Percentiles rank a stretch among this genome's conserved stretches.
Conservation (phyloP, 768 basidiomycete species). For the Russula ochroleuca region DNA sequence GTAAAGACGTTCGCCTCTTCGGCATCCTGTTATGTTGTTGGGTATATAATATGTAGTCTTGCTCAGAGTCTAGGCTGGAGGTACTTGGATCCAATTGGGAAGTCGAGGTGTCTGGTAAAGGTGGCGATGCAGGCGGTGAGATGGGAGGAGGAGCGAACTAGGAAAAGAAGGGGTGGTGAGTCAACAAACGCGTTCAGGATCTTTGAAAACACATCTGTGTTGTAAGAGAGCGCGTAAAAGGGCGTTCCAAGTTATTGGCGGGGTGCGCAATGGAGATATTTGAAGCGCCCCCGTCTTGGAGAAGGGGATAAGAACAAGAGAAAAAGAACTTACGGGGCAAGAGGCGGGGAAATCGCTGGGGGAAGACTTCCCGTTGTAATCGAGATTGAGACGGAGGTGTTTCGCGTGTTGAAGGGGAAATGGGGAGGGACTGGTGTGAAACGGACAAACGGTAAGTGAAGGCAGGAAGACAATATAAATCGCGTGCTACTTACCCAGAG, state of each 20-base stretch:
- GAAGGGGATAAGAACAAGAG: neutral
- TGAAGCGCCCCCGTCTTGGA: neutral
- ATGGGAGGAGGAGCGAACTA: constrained; percentile 8
- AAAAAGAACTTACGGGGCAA: constrained; percentile 8
- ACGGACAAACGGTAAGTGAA: neutral
- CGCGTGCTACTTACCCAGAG: constrained; percentile 5
- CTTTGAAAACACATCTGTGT: neutral
- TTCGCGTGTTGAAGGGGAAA: neutral
- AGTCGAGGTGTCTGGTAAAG: constrained; percentile 7
- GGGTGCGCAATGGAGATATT: neutral
- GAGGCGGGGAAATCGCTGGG: neutral
- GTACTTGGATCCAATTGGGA: constrained; percentile 8
- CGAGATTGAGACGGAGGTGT: neutral
- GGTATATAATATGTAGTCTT: constrained; percentile 12
- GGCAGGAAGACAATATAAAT: constrained; percentile 7
- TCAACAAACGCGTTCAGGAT: neutral
- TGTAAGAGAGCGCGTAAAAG: constrained; percentile 3
- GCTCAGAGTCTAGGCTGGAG: constrained; percentile 3
- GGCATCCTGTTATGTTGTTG: constrained; percentile 36
- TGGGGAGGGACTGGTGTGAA: constrained; percentile 4
- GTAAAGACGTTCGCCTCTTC: constrained; percentile 51
- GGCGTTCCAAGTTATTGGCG: neutral
- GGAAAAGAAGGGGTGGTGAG: constrained; percentile 1
- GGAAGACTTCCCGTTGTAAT: constrained; percentile 6
- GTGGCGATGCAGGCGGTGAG: constrained; percentile 5